Conservation (phyloP, 108 stramenopile genomes). For the Fragilariopsis cylindrus region DNA sequence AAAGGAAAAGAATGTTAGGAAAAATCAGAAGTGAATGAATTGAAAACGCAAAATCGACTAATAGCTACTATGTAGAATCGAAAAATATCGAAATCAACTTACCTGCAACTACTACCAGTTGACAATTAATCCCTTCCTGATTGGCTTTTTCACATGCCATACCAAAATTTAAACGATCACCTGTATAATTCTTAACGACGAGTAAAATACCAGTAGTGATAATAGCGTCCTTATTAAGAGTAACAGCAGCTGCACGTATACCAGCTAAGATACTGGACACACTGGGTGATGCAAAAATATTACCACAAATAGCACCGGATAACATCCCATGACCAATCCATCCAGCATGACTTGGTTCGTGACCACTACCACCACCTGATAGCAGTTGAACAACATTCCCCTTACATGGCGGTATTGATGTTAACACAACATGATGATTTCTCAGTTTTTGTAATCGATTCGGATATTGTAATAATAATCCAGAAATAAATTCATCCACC, state of each 20-base stretch:
- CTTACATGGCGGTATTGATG: conserved; percentile 1
- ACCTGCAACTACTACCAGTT: conserved; percentile 87
- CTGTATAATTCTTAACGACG: conserved; percentile 99
- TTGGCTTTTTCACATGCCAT: conserved; percentile 93
- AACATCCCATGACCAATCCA: conserved; percentile 94
- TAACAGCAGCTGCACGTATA: conserved; percentile 79
- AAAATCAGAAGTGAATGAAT: too few relatives aligned
- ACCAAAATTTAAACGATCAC: conserved; percentile 97
- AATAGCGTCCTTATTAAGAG: conserved; percentile 13
- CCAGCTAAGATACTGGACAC: conserved; percentile 87
- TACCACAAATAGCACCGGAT: conserved; percentile 94
- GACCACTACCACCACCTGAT: conserved; percentile 96
- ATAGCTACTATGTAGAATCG: too few relatives aligned
- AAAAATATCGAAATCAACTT: background rate
- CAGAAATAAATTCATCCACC: conserved; percentile 80
- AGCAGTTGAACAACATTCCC: conserved; percentile 56
- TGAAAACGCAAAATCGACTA: too few relatives aligned
- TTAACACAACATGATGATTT: conserved; percentile 15
- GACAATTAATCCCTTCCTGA: conserved; percentile 59
- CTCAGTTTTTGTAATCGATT: conserved; percentile 57
- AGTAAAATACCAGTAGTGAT: conserved; percentile 68
- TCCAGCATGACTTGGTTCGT: conserved; percentile 97
- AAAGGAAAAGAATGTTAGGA: too few relatives aligned
- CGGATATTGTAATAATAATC: conserved; percentile 77
- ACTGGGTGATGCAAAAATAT: conserved; percentile 95